Evolutionary conservation across 768 basidiomycete genomes (phyloP), one percentile per base, ranked within the genome.

Genomic region (Steccherinum ochraceum): DNA sequence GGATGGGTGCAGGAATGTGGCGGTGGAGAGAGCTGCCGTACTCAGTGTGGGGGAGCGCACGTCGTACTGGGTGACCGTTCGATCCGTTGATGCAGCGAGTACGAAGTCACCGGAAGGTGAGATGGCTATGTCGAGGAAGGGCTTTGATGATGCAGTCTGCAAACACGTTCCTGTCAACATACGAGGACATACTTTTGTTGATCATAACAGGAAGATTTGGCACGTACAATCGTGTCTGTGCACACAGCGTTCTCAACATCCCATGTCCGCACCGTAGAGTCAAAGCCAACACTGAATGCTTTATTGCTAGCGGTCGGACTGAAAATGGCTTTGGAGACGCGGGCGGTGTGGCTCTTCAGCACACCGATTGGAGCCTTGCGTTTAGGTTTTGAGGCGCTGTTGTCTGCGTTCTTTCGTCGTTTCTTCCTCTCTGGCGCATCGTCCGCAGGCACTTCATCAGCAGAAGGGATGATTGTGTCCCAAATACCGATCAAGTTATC

Each of bases 241-340:
- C 86, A 92, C 4, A 90, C 67, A 2, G 87, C 91, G 35, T 72
- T 76, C 57, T 90, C 86, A 2, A 86, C 72, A 61, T 96, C 92
- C 95, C 95, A 99, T 2, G 76, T 71, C 20, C 92, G 75, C 4
- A 97, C 81, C 0, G 91, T 91, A 24, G 93, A 95, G 67, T 96
- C 94, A 62, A 91, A 90, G 0, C 90, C 89, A 61, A 84, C 86
- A 58, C 88, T 91, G 55, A 83, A 81, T 24, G 84, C 93, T 50
- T 55, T 62, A 46, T 55, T 19, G 16, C 68, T 73, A 35, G 57
- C 57, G 2, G 39, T 50, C 39, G 63, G 61, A 11, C 67, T 66
- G 68, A 89, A 94, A 0, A 79, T 61, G 3, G 80, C 84, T 27
- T 78, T 82, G 4, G 91, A 92, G 1, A 97, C 86, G 12, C 90